phyloP scores from a whole-genome alignment of 78 protist species.

The Tieghemostelium lacteum region DNA sequence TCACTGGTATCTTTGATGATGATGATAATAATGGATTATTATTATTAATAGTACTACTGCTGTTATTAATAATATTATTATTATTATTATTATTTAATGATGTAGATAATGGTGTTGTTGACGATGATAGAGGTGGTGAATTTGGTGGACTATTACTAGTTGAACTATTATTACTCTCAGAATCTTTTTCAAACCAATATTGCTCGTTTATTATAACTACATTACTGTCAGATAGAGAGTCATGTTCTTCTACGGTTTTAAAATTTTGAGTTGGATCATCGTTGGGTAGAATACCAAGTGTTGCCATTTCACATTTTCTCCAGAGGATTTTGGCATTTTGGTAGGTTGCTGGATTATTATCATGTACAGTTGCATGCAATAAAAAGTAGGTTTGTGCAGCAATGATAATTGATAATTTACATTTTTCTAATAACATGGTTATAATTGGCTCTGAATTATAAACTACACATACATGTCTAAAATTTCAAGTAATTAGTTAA shows the following conservation, averaged over 20 bases:
- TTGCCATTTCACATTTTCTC: constrained; percentile 45
- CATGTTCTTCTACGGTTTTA: neutral
- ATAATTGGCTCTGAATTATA: constrained; percentile 50
- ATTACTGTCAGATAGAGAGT: neutral
- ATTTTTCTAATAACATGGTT: constrained; percentile 44
- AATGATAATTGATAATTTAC: constrained; percentile 48
- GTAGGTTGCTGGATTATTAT: constrained; percentile 35
- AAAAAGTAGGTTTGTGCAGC: constrained; percentile 54
- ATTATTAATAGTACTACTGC: neutral
- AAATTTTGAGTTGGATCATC: neutral
- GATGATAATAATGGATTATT: constrained; percentile 5
- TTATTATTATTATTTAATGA: neutral
- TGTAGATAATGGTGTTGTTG: too few species aligned
- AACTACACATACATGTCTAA: constrained; percentile 55
- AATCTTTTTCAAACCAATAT: neutral
- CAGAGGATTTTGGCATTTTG: constrained; percentile 33
- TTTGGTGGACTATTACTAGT: neutral
- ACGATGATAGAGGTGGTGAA: too few species aligned
- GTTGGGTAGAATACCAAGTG: neutral
- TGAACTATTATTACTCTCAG: neutral
- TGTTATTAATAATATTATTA: constrained; percentile 5
- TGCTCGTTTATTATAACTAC: neutral
- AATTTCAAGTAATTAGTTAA: too few species aligned
- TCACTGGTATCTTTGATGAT: neutral
- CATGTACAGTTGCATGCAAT: constrained; percentile 21